Evolutionary conservation across 345 rosid species (phyloP).

Genomic region (Brassica incana): DNA sequence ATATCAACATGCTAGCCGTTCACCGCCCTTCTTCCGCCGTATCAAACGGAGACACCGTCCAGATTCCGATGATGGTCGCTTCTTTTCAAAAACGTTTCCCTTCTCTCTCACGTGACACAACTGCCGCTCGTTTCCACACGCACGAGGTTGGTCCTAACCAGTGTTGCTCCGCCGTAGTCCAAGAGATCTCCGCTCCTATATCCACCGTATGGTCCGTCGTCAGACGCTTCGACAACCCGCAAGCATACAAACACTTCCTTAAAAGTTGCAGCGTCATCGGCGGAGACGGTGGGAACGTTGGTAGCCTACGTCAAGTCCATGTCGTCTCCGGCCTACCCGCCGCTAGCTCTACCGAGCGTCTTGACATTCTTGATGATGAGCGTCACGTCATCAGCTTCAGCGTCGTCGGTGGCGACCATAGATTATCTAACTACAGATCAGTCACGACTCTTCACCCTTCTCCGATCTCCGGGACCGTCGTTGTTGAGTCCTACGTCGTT

Average conservation of each 20-base stretch:
- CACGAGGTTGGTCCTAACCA: constrained; percentile 53
- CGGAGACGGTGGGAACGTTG: constrained; percentile 57
- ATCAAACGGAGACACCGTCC: constrained; percentile 24
- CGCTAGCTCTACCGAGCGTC: constrained; percentile 54
- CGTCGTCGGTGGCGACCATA: constrained; percentile 66
- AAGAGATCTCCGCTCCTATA: constrained; percentile 59
- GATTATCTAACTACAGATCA: constrained; percentile 63
- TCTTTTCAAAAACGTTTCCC: constrained; percentile 43
- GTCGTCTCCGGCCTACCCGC: constrained; percentile 78
- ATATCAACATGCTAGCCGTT: constrained; percentile 30
- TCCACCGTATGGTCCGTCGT: constrained; percentile 76
- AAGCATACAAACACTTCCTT: constrained; percentile 69
- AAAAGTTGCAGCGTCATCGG: constrained; percentile 66
- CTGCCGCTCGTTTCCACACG: constrained; percentile 48
- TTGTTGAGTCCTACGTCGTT: constrained; percentile 82
- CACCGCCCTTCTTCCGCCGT: constrained; percentile 38
- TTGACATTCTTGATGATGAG: constrained; percentile 71
- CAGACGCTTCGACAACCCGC: constrained; percentile 73
- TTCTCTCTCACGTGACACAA: constrained; percentile 37
- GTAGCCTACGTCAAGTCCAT: constrained; percentile 58
- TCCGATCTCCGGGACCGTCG: constrained; percentile 58
- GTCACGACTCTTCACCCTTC: constrained; percentile 63
- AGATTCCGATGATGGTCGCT: constrained; percentile 27
- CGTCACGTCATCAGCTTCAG: constrained; percentile 66
- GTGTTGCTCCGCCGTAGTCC: constrained; percentile 66